Percentiles rank a stretch among this genome's conserved stretches.
phyloP scores from a whole-genome alignment of 306 rosid species.

The Cyclanthera cordifolia region DNA sequence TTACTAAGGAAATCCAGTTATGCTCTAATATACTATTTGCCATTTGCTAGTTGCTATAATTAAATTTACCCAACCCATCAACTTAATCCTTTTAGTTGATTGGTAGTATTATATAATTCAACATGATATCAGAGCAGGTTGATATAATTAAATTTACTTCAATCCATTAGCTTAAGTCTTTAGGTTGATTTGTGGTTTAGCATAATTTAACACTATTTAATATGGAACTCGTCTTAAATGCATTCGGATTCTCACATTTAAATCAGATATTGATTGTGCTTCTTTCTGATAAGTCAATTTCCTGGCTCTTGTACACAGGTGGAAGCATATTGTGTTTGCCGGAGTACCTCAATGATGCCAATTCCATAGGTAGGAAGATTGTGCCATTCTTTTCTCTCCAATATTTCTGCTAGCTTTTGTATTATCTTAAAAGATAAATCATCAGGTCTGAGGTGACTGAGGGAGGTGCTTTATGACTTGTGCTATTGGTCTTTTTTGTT shows the following conservation, averaged over 20 bases:
- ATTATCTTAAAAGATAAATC: background rate
- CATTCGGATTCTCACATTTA: background rate
- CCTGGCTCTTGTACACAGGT: slow-evolving; percentile 18
- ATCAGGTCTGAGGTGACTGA: slow-evolving; percentile 2
- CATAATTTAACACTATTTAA: too few species aligned
- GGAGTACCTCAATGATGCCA: slow-evolving; percentile 28
- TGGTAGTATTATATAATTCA: too few species aligned
- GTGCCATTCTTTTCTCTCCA: slow-evolving; percentile 13
- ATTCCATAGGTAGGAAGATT: slow-evolving; percentile 32
- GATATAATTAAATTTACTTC: too few species aligned
- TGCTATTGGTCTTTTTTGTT: background rate
- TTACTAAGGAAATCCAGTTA: background rate
- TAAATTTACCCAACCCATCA: too few species aligned
- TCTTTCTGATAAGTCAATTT: background rate
- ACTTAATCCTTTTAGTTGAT: too few species aligned
- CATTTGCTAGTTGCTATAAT: too few species aligned
- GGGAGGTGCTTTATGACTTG: background rate
- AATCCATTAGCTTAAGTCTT: too few species aligned
- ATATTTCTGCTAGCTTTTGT: background rate
- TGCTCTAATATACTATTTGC: background rate
- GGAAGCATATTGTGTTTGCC: slow-evolving; percentile 35
- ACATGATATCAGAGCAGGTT: too few species aligned
- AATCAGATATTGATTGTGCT: background rate
- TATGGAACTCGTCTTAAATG: background rate
- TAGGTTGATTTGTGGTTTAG: too few species aligned